Conservation (phyloP, 805 yeast species). For the Isabelozyma heimii region DNA sequence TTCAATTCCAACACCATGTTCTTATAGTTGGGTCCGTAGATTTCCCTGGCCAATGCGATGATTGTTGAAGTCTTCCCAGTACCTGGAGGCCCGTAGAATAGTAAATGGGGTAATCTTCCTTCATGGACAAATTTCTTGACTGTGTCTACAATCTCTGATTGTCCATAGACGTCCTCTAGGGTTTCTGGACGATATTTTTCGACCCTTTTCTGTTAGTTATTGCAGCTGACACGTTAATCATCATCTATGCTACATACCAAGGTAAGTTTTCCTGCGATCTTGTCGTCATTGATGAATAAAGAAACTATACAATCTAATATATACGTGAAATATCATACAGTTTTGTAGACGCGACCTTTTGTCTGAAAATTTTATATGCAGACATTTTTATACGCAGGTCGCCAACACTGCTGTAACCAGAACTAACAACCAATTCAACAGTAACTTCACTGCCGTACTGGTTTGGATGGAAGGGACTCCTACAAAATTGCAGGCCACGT, state of each 20-base stretch:
- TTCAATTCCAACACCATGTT: conserved; percentile 93
- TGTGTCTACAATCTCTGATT: conserved; percentile 79
- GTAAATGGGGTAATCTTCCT: conserved; percentile 83
- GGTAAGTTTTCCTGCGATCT: conserved; percentile 51
- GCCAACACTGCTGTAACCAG: conserved; percentile 3
- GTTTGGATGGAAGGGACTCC: conserved; percentile 14
- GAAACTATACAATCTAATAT: not conserved
- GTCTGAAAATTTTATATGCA: not conserved
- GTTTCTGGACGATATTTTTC: conserved; percentile 91
- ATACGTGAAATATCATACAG: not conserved
- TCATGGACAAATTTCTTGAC: conserved; percentile 80
- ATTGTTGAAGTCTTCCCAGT: conserved; percentile 91
- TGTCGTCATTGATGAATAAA: not conserved
- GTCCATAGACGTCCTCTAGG: conserved; percentile 89
- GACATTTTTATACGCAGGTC: not conserved
- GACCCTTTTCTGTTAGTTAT: conserved; percentile 47
- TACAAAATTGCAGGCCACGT: conserved; percentile 37
- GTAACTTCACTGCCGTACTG: conserved; percentile 5
- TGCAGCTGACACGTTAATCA: too few relatives aligned
- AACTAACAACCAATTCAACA: conserved; percentile 12
- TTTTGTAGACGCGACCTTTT: not conserved
- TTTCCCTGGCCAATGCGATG: conserved; percentile 80
- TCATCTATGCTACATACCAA: conserved; percentile 36
- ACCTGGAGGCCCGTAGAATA: conserved; percentile 95
- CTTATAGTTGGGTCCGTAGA: conserved; percentile 75